Base-by-base conservation (phyloP, 2,329 filamentous ascomycete genomes). In the Penicillium vulpinum region DNA sequence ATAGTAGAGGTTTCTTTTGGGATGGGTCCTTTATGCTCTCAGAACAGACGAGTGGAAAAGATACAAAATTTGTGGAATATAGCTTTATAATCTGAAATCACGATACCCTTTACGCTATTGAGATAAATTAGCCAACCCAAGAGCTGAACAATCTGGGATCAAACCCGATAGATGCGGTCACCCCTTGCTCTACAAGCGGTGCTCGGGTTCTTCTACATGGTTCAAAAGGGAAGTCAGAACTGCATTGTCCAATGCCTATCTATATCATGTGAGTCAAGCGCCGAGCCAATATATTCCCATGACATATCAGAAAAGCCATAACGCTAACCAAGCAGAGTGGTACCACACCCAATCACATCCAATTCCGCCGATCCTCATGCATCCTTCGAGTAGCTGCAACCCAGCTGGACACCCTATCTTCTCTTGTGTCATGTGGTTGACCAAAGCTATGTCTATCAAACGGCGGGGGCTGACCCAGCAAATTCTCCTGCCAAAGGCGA, bases 401-500 rank as follows among this genome's bases (percentile, higher is more conserved):
- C 70, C 67, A 73, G 39, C 64, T 59, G 5, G 64, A 65, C 36
- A 54, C 40, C 28, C 44, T 45, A 15, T 61, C 56, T 47, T 61
- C 33, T 36, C 53, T 29, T 28, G 48, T 36, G 11, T 56, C 50
- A 48, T 59, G 53, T 22, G 57, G 47, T 11, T 49, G 57, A 41
- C 50, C 50, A 28, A 62, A 61, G 16, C 52, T 38, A 38, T 61
- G 70, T 22, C 62, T 62, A 16, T 68, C 69, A 52, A 72, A 73
- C 10, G 66, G 60, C 11, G 70, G 71, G 9, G 70, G 66, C 5
- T 62, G 58, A 21, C 62, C 62, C n/a, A 41, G 16, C n/a, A 41
- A 10, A 36, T 21, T 16, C 44, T 54, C 50, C 26, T n/a, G 52
- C 6, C 31, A 10, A 21, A 49, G 45, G 5, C n/a, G 38, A 43